Percentiles rank a stretch among this genome's conserved stretches.
Conservation (phyloP, 164 flowering plant genomes). For the Stephania yunnanensis region DNA sequence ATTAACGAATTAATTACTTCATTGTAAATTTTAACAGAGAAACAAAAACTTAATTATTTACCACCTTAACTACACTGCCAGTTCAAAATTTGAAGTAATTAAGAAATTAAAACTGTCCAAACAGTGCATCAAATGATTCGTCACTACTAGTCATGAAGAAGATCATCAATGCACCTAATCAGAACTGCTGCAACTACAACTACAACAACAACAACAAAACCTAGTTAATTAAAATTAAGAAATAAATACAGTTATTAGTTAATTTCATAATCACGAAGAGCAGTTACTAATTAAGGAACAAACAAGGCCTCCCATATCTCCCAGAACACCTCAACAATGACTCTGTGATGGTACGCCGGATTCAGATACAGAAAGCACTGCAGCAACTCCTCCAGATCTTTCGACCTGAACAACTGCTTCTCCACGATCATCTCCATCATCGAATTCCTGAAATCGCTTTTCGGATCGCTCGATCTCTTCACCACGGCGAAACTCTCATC, state of each 20-base stretch:
- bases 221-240: background rate
- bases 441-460: constrained; percentile 60
- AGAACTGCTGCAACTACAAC: background rate
- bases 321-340: constrained; percentile 57
- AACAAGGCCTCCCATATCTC: constrained; percentile 76
- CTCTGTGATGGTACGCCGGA: constrained; percentile 46
- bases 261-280: background rate
- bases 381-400: constrained; percentile 55
- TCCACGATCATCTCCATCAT: constrained; percentile 88
- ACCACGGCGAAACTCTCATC: constrained; percentile 60
- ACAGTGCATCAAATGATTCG: too few relatives aligned
- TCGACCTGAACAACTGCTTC: constrained; percentile 49
- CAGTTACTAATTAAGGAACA: constrained; percentile 28
- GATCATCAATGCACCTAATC: background rate
- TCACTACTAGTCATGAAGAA: background rate
- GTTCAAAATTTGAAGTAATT: too few relatives aligned
- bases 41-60: too few relatives aligned
- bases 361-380: constrained; percentile 69
- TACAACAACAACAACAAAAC: background rate
- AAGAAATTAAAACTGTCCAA: too few relatives aligned
- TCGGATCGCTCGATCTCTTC: constrained; percentile 63
- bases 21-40: too few relatives aligned
- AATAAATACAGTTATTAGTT: background rate
- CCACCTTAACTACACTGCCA: too few relatives aligned
- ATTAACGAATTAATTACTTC: too few relatives aligned